These are phyloP conservation scores for Solanum hybrid DNA, from an alignment of 305 asterid genomes.

Conservation along the genomic window DNA sequence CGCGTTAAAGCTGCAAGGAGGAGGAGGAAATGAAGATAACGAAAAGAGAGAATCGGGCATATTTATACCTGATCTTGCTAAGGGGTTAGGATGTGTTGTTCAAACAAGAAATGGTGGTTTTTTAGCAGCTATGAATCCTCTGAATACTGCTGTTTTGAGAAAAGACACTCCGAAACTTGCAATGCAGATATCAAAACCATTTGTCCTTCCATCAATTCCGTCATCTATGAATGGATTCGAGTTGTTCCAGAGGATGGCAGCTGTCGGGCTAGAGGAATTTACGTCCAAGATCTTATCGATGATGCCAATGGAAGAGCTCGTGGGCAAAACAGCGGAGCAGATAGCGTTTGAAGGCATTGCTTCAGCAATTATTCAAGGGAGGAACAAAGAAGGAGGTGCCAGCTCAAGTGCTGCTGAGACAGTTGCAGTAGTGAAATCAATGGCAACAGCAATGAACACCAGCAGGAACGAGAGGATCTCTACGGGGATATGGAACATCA, in stretches of 20 bases:
- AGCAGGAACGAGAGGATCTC: slow-evolving; percentile 58
- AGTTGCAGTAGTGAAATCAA: slow-evolving; percentile 52
- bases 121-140: slow-evolving; percentile 72
- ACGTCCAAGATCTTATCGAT: slow-evolving; percentile 42
- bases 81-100: slow-evolving; percentile 71
- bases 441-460: slow-evolving; percentile 47
- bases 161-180: slow-evolving; percentile 72
- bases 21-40: slow-evolving; percentile 5
- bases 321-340: slow-evolving; percentile 83
- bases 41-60: slow-evolving; percentile 28
- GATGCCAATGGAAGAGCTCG: slow-evolving; percentile 78
- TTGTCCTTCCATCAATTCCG: slow-evolving; percentile 30
- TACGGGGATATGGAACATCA: slow-evolving; percentile 69
- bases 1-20: slow-evolving; percentile 14
- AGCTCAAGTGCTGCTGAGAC: slow-evolving; percentile 78
- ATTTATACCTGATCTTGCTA: slow-evolving; percentile 68
- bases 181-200: slow-evolving; percentile 70
- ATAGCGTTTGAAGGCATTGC: slow-evolving; percentile 94
- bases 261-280: slow-evolving; percentile 50
- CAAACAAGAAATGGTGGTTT: slow-evolving; percentile 86
- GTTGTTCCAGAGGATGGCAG: slow-evolving; percentile 63
- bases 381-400: slow-evolving; percentile 62
- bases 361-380: slow-evolving; percentile 66
- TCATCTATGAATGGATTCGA: slow-evolving; percentile 44
- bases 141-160: slow-evolving; percentile 27